Percentiles rank a stretch among this genome's conserved stretches.
These are phyloP conservation scores for Puccinia triticina DNA, from an alignment of 1,284 basidiomycete genomes.

Conservation along the genomic window DNA sequence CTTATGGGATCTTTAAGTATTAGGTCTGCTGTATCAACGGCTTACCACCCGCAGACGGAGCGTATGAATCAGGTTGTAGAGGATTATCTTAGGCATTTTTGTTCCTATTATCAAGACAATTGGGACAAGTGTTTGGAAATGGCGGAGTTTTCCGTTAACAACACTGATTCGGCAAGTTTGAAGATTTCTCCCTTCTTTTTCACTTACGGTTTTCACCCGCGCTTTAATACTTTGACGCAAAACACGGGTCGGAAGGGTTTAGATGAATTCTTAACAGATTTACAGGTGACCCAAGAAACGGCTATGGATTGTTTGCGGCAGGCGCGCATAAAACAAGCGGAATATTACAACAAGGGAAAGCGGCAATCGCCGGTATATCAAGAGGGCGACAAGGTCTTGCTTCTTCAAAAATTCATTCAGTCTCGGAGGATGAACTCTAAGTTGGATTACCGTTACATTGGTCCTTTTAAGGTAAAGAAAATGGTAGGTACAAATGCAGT, in stretches of 20 bases:
- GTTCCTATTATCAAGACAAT: no score
- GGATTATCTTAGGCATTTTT: conserved; percentile 53
- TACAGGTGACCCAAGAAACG: not conserved
- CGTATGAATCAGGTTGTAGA: not conserved
- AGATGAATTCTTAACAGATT: not conserved
- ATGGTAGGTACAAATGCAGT: no score
- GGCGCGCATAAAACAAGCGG: not conserved
- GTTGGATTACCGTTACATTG: no score
- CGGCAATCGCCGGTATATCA: not conserved
- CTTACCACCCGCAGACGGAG: not conserved
- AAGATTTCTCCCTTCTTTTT: no score
- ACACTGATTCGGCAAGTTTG: no score
- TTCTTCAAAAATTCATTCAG: conserved; percentile 2
- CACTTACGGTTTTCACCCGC: no score
- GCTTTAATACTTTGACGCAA: not conserved
- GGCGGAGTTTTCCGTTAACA: no score
- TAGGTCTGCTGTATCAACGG: not conserved
- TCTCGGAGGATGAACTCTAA: not conserved
- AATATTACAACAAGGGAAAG: not conserved
- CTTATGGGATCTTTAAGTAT: not conserved
- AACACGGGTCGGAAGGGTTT: not conserved
- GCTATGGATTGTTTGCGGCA: no score
- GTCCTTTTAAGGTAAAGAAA: no score
- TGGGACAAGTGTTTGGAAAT: no score
- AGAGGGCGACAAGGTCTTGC: not conserved